A percentile compares a stretch with the other conserved stretches of the same genome.
phyloP scores from a whole-genome alignment of 2,329 filamentous ascomycete species.

The Colletotrichum cuscutae region DNA sequence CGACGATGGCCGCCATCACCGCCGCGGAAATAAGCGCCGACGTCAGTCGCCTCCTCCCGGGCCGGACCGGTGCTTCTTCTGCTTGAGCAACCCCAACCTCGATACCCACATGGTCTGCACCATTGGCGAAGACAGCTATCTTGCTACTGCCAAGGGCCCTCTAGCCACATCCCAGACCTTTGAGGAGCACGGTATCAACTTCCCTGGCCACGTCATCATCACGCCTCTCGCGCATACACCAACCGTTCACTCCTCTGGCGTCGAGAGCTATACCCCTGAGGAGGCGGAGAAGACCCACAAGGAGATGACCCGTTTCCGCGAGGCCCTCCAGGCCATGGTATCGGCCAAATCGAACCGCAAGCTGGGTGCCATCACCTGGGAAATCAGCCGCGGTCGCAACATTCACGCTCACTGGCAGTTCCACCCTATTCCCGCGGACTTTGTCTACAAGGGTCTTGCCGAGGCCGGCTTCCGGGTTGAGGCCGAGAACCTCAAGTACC shows the following conservation, averaged over 20 bases:
- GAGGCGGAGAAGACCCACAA: slow-evolving; percentile 70
- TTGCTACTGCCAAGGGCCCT: slow-evolving; percentile 93
- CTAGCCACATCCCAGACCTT: slow-evolving; percentile 79
- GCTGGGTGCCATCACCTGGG: slow-evolving; percentile 89
- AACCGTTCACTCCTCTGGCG: slow-evolving; percentile 75
- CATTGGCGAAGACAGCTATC: slow-evolving; percentile 86
- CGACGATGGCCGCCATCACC: slow-evolving; percentile 50
- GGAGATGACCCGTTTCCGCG: slow-evolving; percentile 88
- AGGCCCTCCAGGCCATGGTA: slow-evolving; percentile 83
- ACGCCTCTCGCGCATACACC: slow-evolving; percentile 87
- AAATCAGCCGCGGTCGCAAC: slow-evolving; percentile 83
- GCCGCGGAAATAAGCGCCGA: slow-evolving; percentile 56
- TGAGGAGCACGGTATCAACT: slow-evolving; percentile 69
- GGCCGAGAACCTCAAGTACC: slow-evolving; percentile 77
- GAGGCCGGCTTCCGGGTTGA: slow-evolving; percentile 91
- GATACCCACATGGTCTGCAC: slow-evolving; percentile 90
- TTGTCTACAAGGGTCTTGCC: slow-evolving; percentile 78
- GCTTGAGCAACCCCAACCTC: slow-evolving; percentile 85
- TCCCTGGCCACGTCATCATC: slow-evolving; percentile 89
- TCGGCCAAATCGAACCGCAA: slow-evolving; percentile 61
- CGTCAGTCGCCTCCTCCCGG: slow-evolving; percentile 68
- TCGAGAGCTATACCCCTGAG: slow-evolving; percentile 59
- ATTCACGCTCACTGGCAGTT: slow-evolving; percentile 97
- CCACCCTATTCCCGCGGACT: slow-evolving; percentile 76
- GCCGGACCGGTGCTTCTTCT: slow-evolving; percentile 92